Percentiles rank a stretch among this genome's conserved stretches.
These are phyloP conservation scores for Fusarium tjaetaba DNA, from an alignment of 2,329 filamentous ascomycete species.

Conservation along the genomic window DNA sequence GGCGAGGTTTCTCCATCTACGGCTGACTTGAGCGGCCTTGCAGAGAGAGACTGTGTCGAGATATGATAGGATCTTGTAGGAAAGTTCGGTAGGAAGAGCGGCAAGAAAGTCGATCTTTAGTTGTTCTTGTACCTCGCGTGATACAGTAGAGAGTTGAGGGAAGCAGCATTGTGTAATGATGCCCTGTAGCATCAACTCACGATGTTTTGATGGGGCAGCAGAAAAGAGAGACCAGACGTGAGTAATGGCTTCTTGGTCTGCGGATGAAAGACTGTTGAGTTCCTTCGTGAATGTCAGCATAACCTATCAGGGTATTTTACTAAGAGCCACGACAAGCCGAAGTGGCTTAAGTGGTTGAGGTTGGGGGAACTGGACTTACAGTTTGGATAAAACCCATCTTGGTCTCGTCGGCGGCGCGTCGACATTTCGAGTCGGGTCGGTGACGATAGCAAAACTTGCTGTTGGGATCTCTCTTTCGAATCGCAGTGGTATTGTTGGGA, in stretches of 20 bases:
- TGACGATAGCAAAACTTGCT: slow-evolving; percentile 97
- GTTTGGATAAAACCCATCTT: slow-evolving; percentile 96
- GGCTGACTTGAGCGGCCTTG: slow-evolving; percentile 94
- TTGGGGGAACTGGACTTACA: slow-evolving; percentile 59
- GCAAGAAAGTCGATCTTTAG: slow-evolving; percentile 97
- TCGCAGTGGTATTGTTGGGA: slow-evolving; percentile 37
- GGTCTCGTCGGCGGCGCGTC: slow-evolving; percentile 90
- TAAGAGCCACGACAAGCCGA: neutral
- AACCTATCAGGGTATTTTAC: neutral
- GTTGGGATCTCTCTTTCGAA: slow-evolving; percentile 67
- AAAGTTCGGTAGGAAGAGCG: slow-evolving; percentile 87
- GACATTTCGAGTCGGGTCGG: slow-evolving; percentile 91
- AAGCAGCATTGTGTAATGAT: slow-evolving; percentile 98
- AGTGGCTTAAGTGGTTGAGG: neutral
- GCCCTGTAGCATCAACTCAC: slow-evolving; percentile 95
- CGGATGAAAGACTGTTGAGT: slow-evolving; percentile 81
- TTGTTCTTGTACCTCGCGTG: slow-evolving; percentile 88
- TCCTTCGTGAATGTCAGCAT: slow-evolving; percentile 61
- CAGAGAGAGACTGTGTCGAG: slow-evolving; percentile 95
- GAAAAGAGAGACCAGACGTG: slow-evolving; percentile 99
- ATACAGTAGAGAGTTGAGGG: slow-evolving; percentile 92
- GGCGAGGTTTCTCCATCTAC: slow-evolving; percentile 86
- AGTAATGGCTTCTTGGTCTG: slow-evolving; percentile 93
- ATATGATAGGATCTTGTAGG: slow-evolving; percentile 91
- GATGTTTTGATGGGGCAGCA: slow-evolving; percentile 90